Conservation (phyloP, 2,329 filamentous ascomycete genomes). For the Elsinoe ampelina region DNA sequence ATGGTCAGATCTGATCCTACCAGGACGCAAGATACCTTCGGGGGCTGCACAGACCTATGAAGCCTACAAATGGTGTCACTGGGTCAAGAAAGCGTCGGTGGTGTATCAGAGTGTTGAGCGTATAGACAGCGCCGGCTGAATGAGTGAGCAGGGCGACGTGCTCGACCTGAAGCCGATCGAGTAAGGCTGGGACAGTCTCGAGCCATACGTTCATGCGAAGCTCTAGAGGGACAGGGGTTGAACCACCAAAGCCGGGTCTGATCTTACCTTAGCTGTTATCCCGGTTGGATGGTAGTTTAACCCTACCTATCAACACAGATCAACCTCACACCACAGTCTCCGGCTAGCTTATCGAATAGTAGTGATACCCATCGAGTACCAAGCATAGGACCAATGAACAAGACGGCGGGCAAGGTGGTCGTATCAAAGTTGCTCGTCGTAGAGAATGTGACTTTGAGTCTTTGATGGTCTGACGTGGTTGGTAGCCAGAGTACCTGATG, state of each 20-base stretch:
- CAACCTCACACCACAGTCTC: slow-evolving; percentile 28
- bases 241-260: slow-evolving; percentile 38
- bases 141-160: slow-evolving; percentile 34
- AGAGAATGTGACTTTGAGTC: slow-evolving; percentile 23
- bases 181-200: slow-evolving; percentile 33
- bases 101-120: slow-evolving; percentile 33
- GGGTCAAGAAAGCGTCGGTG: slow-evolving; percentile 28
- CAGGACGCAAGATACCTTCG: background rate
- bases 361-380: slow-evolving; percentile 26
- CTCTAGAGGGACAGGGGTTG: slow-evolving; percentile 30
- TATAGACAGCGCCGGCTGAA: slow-evolving; percentile 35
- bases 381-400: slow-evolving; percentile 35
- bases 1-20: background rate
- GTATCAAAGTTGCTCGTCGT: slow-evolving; percentile 26
- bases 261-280: background rate
- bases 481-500: slow-evolving; percentile 25
- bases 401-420: slow-evolving; percentile 22
- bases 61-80: slow-evolving; percentile 23
- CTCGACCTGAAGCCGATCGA: slow-evolving; percentile 29
- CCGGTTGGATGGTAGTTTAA: slow-evolving; percentile 3
- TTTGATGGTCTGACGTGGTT: slow-evolving; percentile 18
- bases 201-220: slow-evolving; percentile 33
- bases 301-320: slow-evolving; percentile 33
- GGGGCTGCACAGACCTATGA: slow-evolving; percentile 19
- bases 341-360: slow-evolving; percentile 25